These are phyloP conservation scores for Exophiala oligosperma DNA, from an alignment of 2,329 filamentous ascomycete species.

Conservation along the genomic window DNA sequence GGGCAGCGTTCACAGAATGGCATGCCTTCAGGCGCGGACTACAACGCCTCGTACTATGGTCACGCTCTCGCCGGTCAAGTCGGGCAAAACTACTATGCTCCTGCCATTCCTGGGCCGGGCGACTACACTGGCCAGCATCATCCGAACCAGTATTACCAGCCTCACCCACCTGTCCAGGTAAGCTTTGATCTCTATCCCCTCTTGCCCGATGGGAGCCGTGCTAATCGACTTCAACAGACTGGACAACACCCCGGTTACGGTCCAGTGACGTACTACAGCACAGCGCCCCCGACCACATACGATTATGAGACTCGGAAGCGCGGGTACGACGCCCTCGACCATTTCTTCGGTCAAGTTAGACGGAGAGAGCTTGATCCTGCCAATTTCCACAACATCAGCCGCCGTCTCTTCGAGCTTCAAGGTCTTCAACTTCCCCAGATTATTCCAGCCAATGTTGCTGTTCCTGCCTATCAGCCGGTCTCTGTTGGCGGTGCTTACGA, in stretches of 20 bases:
- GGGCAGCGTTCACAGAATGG: constrained; percentile 36
- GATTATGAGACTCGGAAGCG: constrained; percentile 77
- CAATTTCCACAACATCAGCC: constrained; percentile 89
- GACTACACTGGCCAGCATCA: constrained; percentile 31
- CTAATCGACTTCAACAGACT: constrained; percentile 43
- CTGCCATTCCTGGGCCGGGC: constrained; percentile 28
- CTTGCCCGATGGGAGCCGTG: no score
- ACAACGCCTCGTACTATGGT: constrained; percentile 30
- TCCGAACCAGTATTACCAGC: constrained; percentile 32
- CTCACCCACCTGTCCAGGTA: constrained; percentile 25
- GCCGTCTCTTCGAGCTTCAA: constrained; percentile 80
- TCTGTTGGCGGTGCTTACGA: constrained; percentile 54
- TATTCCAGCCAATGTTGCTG: constrained; percentile 46
- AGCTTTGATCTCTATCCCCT: not conserved
- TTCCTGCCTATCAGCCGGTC: constrained; percentile 54
- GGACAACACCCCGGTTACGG: constrained; percentile 60
- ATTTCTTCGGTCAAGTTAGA: constrained; percentile 93
- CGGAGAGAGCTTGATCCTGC: constrained; percentile 84
- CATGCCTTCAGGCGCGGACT: constrained; percentile 28
- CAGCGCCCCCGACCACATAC: constrained; percentile 66
- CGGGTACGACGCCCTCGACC: constrained; percentile 82
- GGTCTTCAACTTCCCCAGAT: constrained; percentile 64
- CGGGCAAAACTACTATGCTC: constrained; percentile 29
- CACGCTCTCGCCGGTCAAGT: constrained; percentile 28
- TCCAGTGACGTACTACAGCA: constrained; percentile 76